Percentiles rank a stretch among this genome's conserved stretches.
Evolutionary conservation across 163 green algal species (phyloP).

Genomic region (Chlamydomonas reinhardtii): DNA sequence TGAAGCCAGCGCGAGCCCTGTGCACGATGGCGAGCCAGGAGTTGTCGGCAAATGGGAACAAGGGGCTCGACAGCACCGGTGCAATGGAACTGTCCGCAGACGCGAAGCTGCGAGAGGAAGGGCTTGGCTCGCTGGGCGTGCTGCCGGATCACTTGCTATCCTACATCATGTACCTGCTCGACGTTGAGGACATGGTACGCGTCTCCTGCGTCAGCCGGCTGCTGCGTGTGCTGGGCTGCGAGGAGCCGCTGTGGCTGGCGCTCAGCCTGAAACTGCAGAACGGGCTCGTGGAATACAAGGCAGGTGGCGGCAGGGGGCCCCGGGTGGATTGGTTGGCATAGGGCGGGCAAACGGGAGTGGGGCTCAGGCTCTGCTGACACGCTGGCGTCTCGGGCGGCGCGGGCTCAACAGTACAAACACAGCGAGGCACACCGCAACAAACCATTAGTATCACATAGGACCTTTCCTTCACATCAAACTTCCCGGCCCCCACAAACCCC

Average conservation of each 20-base stretch:
- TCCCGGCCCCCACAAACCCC: not conserved
- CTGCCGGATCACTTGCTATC: slow-evolving; percentile 56
- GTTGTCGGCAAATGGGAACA: too few relatives aligned
- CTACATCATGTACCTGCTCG: slow-evolving; percentile 49
- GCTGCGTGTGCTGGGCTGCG: slow-evolving; percentile 54
- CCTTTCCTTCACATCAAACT: too few relatives aligned
- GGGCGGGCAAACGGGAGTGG: too few relatives aligned
- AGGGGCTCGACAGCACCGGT: too few relatives aligned
- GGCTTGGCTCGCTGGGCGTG: slow-evolving; percentile 34
- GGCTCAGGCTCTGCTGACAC: too few relatives aligned
- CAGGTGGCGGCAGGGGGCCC: not conserved
- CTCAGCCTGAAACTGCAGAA: slow-evolving; percentile 46
- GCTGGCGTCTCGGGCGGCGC: too few relatives aligned
- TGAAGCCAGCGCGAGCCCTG: too few relatives aligned
- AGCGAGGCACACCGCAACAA: too few relatives aligned
- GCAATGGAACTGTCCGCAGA: not conserved
- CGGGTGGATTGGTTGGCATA: too few relatives aligned
- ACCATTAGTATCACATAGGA: too few relatives aligned
- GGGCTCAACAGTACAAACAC: too few relatives aligned
- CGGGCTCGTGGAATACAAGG: slow-evolving; percentile 50
- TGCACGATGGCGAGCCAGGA: too few relatives aligned
- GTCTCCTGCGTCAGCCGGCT: slow-evolving; percentile 42
- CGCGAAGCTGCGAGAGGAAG: not conserved
- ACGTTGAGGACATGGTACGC: slow-evolving; percentile 30
- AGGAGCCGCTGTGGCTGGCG: slow-evolving; percentile 66